Evolutionary conservation across 2,329 filamentous ascomycete genomes (phyloP), one percentile per base, ranked within the genome.

Genomic region (Aspergillus glaucus): DNA sequence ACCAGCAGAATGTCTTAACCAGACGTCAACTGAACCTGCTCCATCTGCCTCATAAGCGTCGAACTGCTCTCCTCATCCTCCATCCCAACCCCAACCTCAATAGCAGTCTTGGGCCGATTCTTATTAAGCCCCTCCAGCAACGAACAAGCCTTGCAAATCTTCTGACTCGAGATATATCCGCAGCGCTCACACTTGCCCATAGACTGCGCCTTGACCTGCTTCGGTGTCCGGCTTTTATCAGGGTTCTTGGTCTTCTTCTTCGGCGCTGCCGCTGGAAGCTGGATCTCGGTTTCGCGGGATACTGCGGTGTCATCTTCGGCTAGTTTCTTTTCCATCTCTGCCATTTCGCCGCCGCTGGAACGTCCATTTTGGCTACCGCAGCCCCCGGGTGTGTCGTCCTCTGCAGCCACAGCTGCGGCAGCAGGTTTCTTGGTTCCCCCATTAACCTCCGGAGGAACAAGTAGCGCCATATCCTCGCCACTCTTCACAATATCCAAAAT

Each of bases 401-500:
- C 84, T 44, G 61, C 64, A 41, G 39, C 65, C 56, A 53, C 62
- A 6, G 59, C 50, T 30, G 55, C 51, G 24, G 49, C 49, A 9
- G 26, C 26, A 4, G 26, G 10, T 30, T 19, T 40, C 32, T 53
- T 53, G 44, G 55, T 61, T 6, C 54, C 46, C 14, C 48, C 51
- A 19, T 74, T 70, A 14, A 79, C 67, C 48, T 79, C 77, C 12
- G 75, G 75, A 0, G 87, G 87, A 0, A 93, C 87, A n/a, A 97
- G 74, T 49, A 81, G 83, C 8, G 90, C 92, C 88, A 98, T 95
- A 56, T 97, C 93, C 68, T 97, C 92, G 34, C 93, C 93, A 63
- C 91, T 96, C 50, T 87, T 80, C 24, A 98, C 92, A 46, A 98
- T 89, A 65, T 98, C 93, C 48, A 98, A 66, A 45, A 98, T 97